A percentile compares a stretch with the other conserved stretches of the same genome.
phyloP scores from a whole-genome alignment of 257 asterid species.

The Haberlea rhodopensis region DNA sequence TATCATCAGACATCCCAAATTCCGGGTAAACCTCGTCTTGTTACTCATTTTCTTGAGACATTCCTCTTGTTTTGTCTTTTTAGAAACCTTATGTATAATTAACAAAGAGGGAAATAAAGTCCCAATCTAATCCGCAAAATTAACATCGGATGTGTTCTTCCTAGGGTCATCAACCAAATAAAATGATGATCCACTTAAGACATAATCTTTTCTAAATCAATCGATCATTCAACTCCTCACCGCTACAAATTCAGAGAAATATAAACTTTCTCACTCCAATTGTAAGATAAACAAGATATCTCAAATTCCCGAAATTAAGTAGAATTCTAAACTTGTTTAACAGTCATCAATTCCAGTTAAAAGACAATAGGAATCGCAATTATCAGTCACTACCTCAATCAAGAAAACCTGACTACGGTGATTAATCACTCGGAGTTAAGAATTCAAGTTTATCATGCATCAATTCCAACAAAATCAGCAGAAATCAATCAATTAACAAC shows the following conservation, averaged over 20 bases:
- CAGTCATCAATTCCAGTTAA: not conserved
- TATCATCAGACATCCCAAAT: no score
- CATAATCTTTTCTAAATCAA: no score
- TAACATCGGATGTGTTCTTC: no score
- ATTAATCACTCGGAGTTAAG: not conserved
- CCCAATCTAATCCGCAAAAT: no score
- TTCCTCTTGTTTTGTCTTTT: no score
- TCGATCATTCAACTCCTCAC: not conserved
- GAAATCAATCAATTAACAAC: not conserved
- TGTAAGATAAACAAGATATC: not conserved
- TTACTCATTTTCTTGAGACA: no score
- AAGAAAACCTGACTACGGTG: not conserved
- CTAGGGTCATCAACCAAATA: not conserved
- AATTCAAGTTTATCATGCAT: not conserved
- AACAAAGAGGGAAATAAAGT: not conserved
- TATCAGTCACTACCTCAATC: no score
- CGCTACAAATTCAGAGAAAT: no score
- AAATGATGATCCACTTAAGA: not conserved
- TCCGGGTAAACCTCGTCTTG: no score
- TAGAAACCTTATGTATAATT: no score
- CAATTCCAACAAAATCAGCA: not conserved
- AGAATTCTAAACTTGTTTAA: constrained; percentile 1
- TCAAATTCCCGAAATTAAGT: not conserved
- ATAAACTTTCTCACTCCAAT: not conserved
- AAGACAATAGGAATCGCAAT: not conserved